phyloP scores from a whole-genome alignment of 352 stramenopile genomes.

The Phytophthora meadii region DNA sequence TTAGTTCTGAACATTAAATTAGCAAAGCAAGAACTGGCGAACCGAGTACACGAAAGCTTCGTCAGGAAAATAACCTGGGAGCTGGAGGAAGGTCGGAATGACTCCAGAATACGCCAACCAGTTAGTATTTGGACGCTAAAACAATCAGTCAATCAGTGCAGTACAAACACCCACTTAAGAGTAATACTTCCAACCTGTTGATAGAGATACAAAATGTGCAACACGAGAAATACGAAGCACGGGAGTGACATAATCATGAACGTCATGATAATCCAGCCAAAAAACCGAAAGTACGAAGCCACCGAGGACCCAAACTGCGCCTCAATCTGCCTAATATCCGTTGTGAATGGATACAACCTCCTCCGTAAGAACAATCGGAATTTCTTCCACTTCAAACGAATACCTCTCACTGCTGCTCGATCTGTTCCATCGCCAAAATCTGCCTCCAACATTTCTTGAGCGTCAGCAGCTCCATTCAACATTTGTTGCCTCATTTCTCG shows the following conservation, averaged over 20 bases:
- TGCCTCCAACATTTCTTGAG: conserved; percentile 63
- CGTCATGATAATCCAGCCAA: conserved; percentile 80
- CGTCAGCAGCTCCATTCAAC: conserved; percentile 59
- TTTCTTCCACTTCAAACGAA: conserved; percentile 45
- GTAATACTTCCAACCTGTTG: conserved; percentile 18
- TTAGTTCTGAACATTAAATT: neutral
- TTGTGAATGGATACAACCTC: conserved; percentile 58
- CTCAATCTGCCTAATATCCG: conserved; percentile 78
- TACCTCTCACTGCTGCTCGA: conserved; percentile 11
- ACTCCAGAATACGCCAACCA: conserved; percentile 58
- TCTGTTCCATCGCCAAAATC: conserved; percentile 27
- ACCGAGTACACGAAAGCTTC: conserved; percentile 71
- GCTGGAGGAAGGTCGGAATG: conserved; percentile 58
- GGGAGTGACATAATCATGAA: conserved; percentile 66
- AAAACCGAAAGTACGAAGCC: conserved; percentile 84
- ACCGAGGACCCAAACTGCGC: conserved; percentile 84
- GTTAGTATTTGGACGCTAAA: conserved; percentile 14
- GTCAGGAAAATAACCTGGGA: conserved; percentile 60
- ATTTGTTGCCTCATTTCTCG: conserved; percentile 63
- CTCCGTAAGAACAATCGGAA: conserved; percentile 39
- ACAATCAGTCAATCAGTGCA: neutral
- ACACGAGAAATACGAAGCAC: conserved; percentile 55
- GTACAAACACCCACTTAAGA: neutral
- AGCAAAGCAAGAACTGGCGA: neutral
- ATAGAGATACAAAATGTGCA: conserved; percentile 51